A percentile compares a stretch with the other conserved stretches of the same genome.
These are phyloP conservation scores for Tricholoma furcatifolium DNA, from an alignment of 768 basidiomycete genomes.

Conservation along the genomic window DNA sequence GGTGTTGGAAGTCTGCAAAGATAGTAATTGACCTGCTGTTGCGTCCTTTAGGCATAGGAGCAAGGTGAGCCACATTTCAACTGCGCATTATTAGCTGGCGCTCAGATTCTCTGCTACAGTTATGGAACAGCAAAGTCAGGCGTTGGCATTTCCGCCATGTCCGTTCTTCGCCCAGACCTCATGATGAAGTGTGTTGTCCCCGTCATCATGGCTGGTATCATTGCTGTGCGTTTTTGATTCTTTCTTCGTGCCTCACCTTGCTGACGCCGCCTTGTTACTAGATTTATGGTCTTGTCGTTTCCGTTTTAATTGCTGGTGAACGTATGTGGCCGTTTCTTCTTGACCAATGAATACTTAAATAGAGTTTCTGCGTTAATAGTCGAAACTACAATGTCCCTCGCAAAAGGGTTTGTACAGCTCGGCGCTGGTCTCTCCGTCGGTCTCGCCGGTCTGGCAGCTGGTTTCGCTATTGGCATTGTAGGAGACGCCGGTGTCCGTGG, in stretches of 20 bases:
- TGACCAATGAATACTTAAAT: background rate
- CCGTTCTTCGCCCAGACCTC: slow-evolving; percentile 91
- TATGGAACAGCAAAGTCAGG: slow-evolving; percentile 99
- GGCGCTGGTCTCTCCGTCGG: slow-evolving; percentile 93
- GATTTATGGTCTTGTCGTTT: slow-evolving; percentile 99
- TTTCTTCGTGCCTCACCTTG: background rate
- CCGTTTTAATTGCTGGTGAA: slow-evolving; percentile 89
- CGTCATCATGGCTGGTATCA: slow-evolving; percentile 99
- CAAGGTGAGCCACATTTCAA: slow-evolving; percentile 54
- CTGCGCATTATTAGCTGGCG: slow-evolving; percentile 16
- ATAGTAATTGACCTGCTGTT: slow-evolving; percentile 9
- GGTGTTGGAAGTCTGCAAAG: background rate
- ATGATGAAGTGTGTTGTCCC: slow-evolving; percentile 99
- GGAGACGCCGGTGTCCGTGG: slow-evolving; percentile 98
- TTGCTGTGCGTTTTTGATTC: slow-evolving; percentile 73
- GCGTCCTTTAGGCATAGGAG: slow-evolving; percentile 66
- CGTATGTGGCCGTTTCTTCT: slow-evolving; percentile 52
- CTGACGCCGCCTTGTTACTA: slow-evolving; percentile 24
- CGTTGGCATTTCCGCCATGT: slow-evolving; percentile 97
- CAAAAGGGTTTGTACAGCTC: slow-evolving; percentile 90
- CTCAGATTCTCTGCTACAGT: slow-evolving; percentile 38
- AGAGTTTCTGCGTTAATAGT: slow-evolving; percentile 42
- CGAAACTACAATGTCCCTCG: slow-evolving; percentile 77
- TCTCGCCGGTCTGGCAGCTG: slow-evolving; percentile 93
- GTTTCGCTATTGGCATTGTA: slow-evolving; percentile 97